Evolutionary conservation across 2,329 filamentous ascomycete genomes (phyloP).

Genomic region (Ceratocystis harringtonii): DNA sequence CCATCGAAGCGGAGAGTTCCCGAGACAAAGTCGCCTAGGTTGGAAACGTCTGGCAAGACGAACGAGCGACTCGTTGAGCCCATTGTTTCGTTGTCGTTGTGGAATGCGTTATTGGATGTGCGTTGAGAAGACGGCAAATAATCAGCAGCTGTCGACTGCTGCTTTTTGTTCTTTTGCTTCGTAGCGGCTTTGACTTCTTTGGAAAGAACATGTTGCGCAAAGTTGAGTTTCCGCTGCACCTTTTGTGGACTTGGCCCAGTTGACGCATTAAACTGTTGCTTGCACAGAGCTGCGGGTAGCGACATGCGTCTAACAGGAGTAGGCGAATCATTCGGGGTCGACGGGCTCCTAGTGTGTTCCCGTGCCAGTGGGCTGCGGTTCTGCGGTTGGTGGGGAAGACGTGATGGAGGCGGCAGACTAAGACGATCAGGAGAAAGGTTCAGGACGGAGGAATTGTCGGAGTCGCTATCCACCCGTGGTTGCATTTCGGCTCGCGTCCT

Average conservation of each 20-base stretch:
- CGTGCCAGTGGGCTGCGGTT: conserved; percentile 28
- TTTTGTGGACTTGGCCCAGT: conserved; percentile 11
- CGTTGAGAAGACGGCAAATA: conserved; percentile 14
- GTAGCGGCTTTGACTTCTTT: conserved; percentile 16
- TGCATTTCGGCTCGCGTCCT: conserved; percentile 37
- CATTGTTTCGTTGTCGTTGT: conserved; percentile 18
- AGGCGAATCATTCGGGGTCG: conserved; percentile 18
- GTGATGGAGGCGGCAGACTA: conserved; percentile 23
- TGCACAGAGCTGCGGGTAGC: conserved; percentile 15
- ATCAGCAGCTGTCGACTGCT: neutral
- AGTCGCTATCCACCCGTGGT: conserved; percentile 37
- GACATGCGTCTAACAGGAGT: conserved; percentile 16
- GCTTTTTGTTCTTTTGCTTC: conserved; percentile 14
- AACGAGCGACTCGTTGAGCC: conserved; percentile 34
- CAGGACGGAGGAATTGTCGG: conserved; percentile 33
- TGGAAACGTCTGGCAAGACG: conserved; percentile 38
- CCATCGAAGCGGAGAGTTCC: conserved; percentile 38
- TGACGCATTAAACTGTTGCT: neutral
- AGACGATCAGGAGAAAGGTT: conserved; percentile 24
- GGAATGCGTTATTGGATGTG: conserved; percentile 9
- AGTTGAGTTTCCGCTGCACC: conserved; percentile 16
- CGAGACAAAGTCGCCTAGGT: conserved; percentile 43
- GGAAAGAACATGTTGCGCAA: conserved; percentile 16
- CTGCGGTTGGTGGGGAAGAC: conserved; percentile 22
- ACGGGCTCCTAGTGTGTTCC: conserved; percentile 24